These are phyloP conservation scores for Mitragyna speciosa DNA, from an alignment of 257 asterid species.

Conservation along the genomic window DNA sequence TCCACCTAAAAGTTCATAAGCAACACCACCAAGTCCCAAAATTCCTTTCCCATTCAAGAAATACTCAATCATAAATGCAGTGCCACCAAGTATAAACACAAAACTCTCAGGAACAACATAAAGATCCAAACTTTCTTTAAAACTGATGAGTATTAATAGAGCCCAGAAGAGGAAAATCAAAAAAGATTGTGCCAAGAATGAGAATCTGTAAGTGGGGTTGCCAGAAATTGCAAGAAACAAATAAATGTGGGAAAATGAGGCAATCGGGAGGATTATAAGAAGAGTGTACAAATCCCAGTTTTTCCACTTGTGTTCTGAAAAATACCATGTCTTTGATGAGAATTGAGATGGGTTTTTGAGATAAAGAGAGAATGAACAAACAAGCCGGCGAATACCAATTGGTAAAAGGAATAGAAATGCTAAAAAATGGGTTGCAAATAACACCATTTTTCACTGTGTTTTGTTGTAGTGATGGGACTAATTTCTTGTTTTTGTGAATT, in stretches of 20 bases:
- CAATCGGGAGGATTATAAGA: slow-evolving; percentile 57
- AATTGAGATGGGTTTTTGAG: slow-evolving; percentile 64
- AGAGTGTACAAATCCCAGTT: slow-evolving; percentile 66
- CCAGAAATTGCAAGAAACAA: slow-evolving; percentile 58
- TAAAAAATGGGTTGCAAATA: slow-evolving; percentile 70
- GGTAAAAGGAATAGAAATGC: slow-evolving; percentile 70
- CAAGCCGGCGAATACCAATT: slow-evolving; percentile 63
- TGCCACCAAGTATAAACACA: slow-evolving; percentile 50
- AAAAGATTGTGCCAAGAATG: slow-evolving; percentile 64
- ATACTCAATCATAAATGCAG: slow-evolving; percentile 56
- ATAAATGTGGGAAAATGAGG: slow-evolving; percentile 54
- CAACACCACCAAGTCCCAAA: slow-evolving; percentile 54
- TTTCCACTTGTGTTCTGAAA: slow-evolving; percentile 73
- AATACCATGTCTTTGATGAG: slow-evolving; percentile 69
- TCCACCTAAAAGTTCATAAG: slow-evolving; percentile 50
- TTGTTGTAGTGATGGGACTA: background rate
- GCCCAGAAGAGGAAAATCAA: slow-evolving; percentile 67
- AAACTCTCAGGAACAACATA: slow-evolving; percentile 50
- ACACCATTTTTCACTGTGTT: slow-evolving; percentile 39
- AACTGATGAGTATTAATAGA: slow-evolving; percentile 44
- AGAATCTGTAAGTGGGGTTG: slow-evolving; percentile 56
- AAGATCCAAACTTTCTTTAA: slow-evolving; percentile 59
- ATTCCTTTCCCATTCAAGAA: slow-evolving; percentile 60
- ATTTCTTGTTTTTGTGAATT: background rate
- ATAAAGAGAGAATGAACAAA: slow-evolving; percentile 55